These are phyloP conservation scores for Steccherinum ochraceum DNA, from an alignment of 768 basidiomycete species.

Conservation along the genomic window DNA sequence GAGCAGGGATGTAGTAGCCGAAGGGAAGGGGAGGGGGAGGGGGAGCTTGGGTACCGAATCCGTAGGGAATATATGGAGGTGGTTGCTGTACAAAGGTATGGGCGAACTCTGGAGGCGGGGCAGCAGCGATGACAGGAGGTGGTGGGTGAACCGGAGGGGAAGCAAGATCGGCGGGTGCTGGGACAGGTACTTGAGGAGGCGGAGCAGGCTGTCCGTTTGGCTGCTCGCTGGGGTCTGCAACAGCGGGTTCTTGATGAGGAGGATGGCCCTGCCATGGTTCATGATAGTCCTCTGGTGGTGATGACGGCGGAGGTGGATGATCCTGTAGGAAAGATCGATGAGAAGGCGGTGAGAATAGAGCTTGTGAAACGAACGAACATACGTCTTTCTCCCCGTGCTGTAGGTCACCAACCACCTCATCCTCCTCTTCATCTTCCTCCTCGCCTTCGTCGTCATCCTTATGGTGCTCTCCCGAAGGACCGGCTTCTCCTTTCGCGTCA, in stretches of 20 bases:
- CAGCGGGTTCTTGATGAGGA: neutral
- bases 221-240: neutral
- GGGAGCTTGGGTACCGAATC: conserved; percentile 10
- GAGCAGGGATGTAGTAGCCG: too few relatives aligned
- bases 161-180: too few relatives aligned
- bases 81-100: conserved; percentile 7
- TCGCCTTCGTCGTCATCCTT: conserved; percentile 29
- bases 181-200: neutral
- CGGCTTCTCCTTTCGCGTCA: neutral
- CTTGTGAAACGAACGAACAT: conserved; percentile 15
- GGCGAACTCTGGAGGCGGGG: conserved; percentile 8
- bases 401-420: conserved; percentile 22
- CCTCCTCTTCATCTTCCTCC: conserved; percentile 24
- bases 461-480: conserved; percentile 28
- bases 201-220: neutral
- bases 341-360: conserved; percentile 10
- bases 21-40: conserved; percentile 10
- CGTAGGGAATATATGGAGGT: conserved; percentile 15
- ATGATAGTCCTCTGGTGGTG: conserved; percentile 42
- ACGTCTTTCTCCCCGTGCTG: conserved; percentile 18
- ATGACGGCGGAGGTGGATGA: conserved; percentile 25
- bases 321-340: conserved; percentile 1
- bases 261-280: conserved; percentile 45
- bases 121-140: too few relatives aligned
- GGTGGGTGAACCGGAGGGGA: conserved; percentile 2